Evolutionary conservation across 257 asterid species (phyloP).

Genomic region (Lithospermum erythrorhizon): DNA sequence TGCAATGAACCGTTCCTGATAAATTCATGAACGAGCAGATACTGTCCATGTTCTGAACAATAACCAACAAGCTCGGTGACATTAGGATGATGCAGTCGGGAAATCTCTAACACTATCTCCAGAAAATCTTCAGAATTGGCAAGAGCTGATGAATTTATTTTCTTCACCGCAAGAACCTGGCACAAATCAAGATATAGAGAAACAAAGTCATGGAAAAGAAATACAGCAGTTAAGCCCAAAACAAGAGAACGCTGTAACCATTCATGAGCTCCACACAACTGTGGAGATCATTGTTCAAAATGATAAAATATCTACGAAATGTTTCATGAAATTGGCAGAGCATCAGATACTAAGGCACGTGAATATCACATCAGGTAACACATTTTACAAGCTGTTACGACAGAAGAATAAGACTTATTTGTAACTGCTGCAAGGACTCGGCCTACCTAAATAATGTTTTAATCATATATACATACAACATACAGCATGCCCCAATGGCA

Average conservation of each 20-base stretch:
- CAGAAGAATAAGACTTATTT: too few species aligned
- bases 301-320: too few species aligned
- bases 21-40: constrained; percentile 70
- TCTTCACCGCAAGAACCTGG: constrained; percentile 94
- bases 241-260: too few species aligned
- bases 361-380: too few species aligned
- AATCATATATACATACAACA: too few species aligned
- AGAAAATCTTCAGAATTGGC: constrained; percentile 57
- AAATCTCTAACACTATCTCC: constrained; percentile 61
- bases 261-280: too few species aligned
- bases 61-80: constrained; percentile 81
- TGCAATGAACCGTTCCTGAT: constrained; percentile 67
- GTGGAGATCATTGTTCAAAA: too few species aligned
- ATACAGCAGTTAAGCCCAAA: constrained; percentile 1
- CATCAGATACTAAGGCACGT: too few species aligned
- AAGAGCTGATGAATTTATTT: constrained; percentile 58
- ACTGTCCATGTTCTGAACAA: constrained; percentile 89
- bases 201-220: neutral
- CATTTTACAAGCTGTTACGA: too few species aligned
- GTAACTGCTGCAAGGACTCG: neutral
- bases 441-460: neutral
- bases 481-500: too few species aligned
- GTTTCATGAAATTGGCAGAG: too few species aligned
- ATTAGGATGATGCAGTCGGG: constrained; percentile 68
- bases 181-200: neutral